Conservation (phyloP, 768 basidiomycete genomes). For the Auricularia auricula-judae region DNA sequence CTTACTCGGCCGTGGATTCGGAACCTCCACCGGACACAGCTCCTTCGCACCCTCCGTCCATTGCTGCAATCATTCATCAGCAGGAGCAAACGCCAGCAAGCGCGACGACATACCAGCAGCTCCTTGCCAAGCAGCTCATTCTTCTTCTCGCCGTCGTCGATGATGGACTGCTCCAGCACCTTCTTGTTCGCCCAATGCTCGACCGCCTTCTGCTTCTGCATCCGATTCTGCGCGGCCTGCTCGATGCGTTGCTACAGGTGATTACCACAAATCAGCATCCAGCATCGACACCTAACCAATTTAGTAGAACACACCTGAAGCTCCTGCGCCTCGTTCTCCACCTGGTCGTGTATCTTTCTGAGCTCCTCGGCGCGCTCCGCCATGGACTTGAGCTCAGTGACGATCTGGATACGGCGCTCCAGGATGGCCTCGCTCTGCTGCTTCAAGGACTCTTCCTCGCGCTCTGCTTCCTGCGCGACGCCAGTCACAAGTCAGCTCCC, state of each 20-base stretch:
- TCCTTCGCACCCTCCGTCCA: constrained; percentile 57
- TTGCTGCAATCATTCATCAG: constrained; percentile 23
- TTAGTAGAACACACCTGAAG: constrained; percentile 32
- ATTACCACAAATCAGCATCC: constrained; percentile 2
- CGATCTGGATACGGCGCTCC: constrained; percentile 34
- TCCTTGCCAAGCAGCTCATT: constrained; percentile 47
- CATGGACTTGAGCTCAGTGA: constrained; percentile 33
- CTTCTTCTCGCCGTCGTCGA: constrained; percentile 35
- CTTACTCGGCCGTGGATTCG: not conserved
- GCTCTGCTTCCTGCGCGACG: constrained; percentile 38
- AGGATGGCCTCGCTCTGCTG: constrained; percentile 39
- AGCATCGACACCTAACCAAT: not conserved
- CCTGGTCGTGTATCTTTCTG: constrained; percentile 27
- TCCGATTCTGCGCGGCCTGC: constrained; percentile 35
- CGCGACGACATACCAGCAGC: constrained; percentile 36
- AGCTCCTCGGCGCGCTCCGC: constrained; percentile 32
- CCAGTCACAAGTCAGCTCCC: too few relatives aligned
- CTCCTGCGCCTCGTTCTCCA: constrained; percentile 30
- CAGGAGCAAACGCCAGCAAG: not conserved
- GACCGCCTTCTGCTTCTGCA: constrained; percentile 38
- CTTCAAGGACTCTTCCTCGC: constrained; percentile 36
- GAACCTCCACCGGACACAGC: constrained; percentile 42
- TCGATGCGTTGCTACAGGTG: constrained; percentile 35
- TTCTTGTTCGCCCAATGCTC: constrained; percentile 34
- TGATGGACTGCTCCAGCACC: constrained; percentile 15